A percentile compares a stretch with the other conserved stretches of the same genome.
Evolutionary conservation across 2,329 filamentous ascomycete species (phyloP).

Genomic region (Sclerotiophoma versabilis): DNA sequence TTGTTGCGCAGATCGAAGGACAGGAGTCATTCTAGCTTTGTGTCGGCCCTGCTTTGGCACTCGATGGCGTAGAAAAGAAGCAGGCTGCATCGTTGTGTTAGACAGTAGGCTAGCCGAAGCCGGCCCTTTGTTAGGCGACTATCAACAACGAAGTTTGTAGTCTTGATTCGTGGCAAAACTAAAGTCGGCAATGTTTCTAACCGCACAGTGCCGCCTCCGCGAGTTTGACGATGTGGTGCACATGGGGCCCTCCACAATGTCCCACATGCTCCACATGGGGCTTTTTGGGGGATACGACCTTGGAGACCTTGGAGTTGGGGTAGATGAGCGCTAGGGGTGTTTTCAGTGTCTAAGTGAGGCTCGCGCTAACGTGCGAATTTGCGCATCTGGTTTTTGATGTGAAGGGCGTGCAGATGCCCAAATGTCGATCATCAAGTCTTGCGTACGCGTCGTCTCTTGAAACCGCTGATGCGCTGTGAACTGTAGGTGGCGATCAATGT

Average conservation of each 20-base stretch:
- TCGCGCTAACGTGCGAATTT: background rate
- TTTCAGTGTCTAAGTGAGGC: slow-evolving; percentile 3
- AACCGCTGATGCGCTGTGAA: slow-evolving; percentile 3
- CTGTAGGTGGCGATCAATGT: slow-evolving; percentile 1
- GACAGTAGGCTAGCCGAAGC: background rate
- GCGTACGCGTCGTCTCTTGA: slow-evolving; percentile 6
- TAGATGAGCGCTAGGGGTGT: background rate
- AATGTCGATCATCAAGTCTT: slow-evolving; percentile 1
- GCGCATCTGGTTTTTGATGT: background rate
- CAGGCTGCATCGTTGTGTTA: background rate
- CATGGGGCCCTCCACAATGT: background rate
- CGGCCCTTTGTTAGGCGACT: background rate
- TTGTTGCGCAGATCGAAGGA: background rate
- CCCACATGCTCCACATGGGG: slow-evolving; percentile 14
- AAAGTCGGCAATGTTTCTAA: background rate
- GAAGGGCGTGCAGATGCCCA: background rate
- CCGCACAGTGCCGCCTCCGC: background rate
- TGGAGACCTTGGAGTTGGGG: background rate
- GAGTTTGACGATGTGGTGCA: slow-evolving; percentile 13
- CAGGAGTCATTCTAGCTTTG: slow-evolving; percentile 8
- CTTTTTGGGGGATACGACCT: background rate
- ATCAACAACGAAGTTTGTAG: slow-evolving; percentile 1
- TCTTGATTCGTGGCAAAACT: background rate
- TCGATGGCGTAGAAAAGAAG: background rate
- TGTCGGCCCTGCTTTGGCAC: background rate